A percentile compares a stretch with the other conserved stretches of the same genome.
Conservation (phyloP, 495 filamentous ascomycete species). For the Aspergillus hancockii region DNA sequence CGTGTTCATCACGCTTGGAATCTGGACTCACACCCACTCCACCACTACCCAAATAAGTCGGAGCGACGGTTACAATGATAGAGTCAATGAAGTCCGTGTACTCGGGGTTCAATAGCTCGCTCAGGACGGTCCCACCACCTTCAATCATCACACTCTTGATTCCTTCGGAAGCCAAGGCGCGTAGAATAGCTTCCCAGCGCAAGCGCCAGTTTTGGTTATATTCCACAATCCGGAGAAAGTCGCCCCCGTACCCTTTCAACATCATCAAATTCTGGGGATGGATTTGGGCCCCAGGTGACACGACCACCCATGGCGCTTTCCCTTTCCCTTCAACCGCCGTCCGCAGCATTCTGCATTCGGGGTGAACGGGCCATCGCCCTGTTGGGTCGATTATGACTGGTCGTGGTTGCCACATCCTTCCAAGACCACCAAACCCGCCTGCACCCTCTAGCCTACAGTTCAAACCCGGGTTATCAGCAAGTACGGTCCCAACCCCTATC, state of each 20-base stretch:
- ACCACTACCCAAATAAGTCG: conserved; percentile 76
- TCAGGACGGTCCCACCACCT: conserved; percentile 77
- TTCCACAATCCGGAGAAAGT: conserved; percentile 49
- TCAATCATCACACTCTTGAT: conserved; percentile 86
- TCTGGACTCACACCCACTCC: conserved; percentile 72
- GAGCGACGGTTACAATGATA: conserved; percentile 82
- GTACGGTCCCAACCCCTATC: conserved; percentile 79
- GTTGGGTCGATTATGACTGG: conserved; percentile 79
- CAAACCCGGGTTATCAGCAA: conserved; percentile 80
- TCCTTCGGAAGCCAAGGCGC: conserved; percentile 56
- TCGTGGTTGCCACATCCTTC: conserved; percentile 65
- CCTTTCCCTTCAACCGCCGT: conserved; percentile 67
- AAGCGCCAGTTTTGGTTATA: conserved; percentile 53
- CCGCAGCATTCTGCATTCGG: conserved; percentile 60
- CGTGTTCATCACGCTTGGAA: conserved; percentile 48
- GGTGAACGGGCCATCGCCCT: conserved; percentile 63
- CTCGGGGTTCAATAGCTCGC: conserved; percentile 63
- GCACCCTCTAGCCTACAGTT: conserved; percentile 71
- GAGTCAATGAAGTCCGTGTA: conserved; percentile 66
- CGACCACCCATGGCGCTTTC: conserved; percentile 70
- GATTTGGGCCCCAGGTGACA: conserved; percentile 51
- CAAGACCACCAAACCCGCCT: conserved; percentile 52
- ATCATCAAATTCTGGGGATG: conserved; percentile 46
- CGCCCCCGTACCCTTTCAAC: conserved; percentile 51
- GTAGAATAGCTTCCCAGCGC: conserved; percentile 64